Percentiles rank a stretch among this genome's conserved stretches.
Evolutionary conservation across 345 rosid genomes (phyloP).

Genomic region (Orychophragmus violaceus): DNA sequence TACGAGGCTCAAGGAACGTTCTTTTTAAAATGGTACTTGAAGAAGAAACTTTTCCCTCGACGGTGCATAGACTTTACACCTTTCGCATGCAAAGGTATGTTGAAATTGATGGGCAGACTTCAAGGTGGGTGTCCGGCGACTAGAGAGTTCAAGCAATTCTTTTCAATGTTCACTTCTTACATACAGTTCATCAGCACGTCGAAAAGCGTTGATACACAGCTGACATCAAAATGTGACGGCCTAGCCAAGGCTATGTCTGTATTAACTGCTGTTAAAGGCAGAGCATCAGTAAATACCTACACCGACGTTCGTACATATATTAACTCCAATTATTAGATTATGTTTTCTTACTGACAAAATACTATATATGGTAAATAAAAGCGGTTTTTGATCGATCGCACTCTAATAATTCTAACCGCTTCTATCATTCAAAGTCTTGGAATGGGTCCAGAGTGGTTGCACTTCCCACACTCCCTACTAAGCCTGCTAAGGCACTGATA

Average conservation of each 20-base stretch:
- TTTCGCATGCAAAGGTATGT: constrained; percentile 15
- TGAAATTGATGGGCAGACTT: neutral
- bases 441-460: too few relatives aligned
- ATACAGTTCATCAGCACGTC: neutral
- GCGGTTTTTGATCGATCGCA: too few relatives aligned
- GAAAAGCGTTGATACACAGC: neutral
- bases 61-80: neutral
- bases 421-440: too few relatives aligned
- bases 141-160: constrained; percentile 9
- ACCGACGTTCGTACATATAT: neutral
- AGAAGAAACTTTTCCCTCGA: neutral
- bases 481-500: too few relatives aligned
- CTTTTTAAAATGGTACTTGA: constrained; percentile 17
- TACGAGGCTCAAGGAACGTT: constrained; percentile 24
- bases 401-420: too few relatives aligned
- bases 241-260: neutral
- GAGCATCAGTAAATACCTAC: neutral
- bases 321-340: neutral
- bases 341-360: too few relatives aligned
- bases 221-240: neutral
- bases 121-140: constrained; percentile 3
- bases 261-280: neutral
- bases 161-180: neutral
- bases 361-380: too few relatives aligned
- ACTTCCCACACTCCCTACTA: too few relatives aligned